A percentile compares a stretch with the other conserved stretches of the same genome.
Conservation (phyloP, 2,329 filamentous ascomycete genomes). For the Hortaea sp. region DNA sequence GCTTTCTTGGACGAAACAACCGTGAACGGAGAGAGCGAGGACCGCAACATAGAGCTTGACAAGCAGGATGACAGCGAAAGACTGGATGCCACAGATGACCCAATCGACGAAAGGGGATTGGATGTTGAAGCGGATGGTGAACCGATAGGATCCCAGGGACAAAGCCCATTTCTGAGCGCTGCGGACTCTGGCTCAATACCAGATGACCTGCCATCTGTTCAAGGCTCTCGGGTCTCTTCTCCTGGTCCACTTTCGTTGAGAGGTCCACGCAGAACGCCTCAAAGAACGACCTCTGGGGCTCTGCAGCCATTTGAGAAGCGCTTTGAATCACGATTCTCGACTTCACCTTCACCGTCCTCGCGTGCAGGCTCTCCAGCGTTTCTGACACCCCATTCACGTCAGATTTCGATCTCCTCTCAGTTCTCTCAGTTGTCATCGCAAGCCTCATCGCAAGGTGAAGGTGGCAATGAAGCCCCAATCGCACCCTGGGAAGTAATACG, state of each 20-base stretch:
- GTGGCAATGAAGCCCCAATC: constrained; percentile 46
- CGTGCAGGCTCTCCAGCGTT: constrained; percentile 71
- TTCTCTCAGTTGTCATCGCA: constrained; percentile 61
- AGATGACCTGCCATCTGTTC: constrained; percentile 75
- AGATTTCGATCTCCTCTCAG: constrained; percentile 31
- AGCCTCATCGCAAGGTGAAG: constrained; percentile 27
- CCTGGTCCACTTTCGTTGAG: constrained; percentile 66
- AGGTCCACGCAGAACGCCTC: constrained; percentile 48
- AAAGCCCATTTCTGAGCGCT: constrained; percentile 48
- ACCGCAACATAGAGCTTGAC: constrained; percentile 15
- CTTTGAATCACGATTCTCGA: constrained; percentile 78
- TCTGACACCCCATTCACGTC: constrained; percentile 65
- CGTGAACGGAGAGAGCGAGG: constrained; percentile 5
- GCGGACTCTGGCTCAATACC: constrained; percentile 63
- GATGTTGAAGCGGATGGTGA: constrained; percentile 2
- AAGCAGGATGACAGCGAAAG: background rate
- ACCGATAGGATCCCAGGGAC: constrained; percentile 12
- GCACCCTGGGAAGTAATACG: constrained; percentile 94
- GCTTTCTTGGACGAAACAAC: background rate
- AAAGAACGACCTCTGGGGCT: constrained; percentile 63
- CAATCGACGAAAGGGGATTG: background rate
- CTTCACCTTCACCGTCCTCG: constrained; percentile 49
- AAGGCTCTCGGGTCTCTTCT: constrained; percentile 50
- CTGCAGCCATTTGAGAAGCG: constrained; percentile 89
- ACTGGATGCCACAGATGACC: background rate